A percentile compares a stretch with the other conserved stretches of the same genome.
These are phyloP conservation scores for Trematosphaeria pertusa DNA, from an alignment of 2,329 filamentous ascomycete genomes.

Conservation along the genomic window DNA sequence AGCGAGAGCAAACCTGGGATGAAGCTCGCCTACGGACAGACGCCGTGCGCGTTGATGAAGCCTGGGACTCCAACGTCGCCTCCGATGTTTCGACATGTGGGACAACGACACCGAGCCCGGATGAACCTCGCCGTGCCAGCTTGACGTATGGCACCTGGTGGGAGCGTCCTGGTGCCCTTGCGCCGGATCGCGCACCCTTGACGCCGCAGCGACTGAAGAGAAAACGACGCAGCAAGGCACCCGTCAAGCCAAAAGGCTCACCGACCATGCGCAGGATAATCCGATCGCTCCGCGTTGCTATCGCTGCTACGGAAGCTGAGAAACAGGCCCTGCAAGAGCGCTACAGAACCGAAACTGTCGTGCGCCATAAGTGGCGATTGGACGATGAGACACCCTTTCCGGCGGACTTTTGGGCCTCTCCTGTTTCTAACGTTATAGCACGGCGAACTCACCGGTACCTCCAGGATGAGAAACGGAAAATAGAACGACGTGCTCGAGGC, in stretches of 20 bases:
- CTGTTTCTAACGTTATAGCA: slow-evolving; percentile 18
- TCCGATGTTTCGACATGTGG: no score
- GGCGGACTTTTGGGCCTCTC: slow-evolving; percentile 25
- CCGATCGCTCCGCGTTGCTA: slow-evolving; percentile 10
- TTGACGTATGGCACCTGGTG: slow-evolving; percentile 31
- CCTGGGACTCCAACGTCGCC: neutral
- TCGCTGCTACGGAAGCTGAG: slow-evolving; percentile 8
- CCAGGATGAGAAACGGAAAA: neutral
- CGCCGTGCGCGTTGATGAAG: neutral
- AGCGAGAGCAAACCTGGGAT: slow-evolving; percentile 29
- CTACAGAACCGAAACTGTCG: slow-evolving; percentile 23
- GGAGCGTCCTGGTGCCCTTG: slow-evolving; percentile 25
- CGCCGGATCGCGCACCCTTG: slow-evolving; percentile 8
- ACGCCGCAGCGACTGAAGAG: slow-evolving; percentile 9
- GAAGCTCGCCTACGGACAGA: neutral
- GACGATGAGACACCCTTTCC: slow-evolving; percentile 17
- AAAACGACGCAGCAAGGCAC: neutral
- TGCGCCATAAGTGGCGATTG: slow-evolving; percentile 32
- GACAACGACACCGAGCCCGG: no score
- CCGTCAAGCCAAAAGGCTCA: slow-evolving; percentile 6
- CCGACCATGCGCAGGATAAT: slow-evolving; percentile 21
- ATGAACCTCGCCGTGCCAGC: no score
- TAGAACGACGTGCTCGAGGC: slow-evolving; percentile 19
- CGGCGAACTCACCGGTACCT: slow-evolving; percentile 8
- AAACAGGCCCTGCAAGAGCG: slow-evolving; percentile 19